Conservation (phyloP, 2,329 filamentous ascomycete genomes). For the Magnaporthales sp. region DNA sequence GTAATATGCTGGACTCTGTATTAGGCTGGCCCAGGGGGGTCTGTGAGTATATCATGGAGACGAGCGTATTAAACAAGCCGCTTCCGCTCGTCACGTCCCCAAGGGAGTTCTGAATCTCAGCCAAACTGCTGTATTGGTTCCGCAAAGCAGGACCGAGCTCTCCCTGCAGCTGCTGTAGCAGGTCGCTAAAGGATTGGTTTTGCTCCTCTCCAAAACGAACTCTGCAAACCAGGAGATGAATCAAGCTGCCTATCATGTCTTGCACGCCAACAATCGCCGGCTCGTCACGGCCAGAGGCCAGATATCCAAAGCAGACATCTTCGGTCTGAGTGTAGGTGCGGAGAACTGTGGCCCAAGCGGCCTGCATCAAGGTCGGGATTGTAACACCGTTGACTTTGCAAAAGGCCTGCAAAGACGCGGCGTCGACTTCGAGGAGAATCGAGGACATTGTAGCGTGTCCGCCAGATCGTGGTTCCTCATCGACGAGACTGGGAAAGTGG, state of each 20-base stretch:
- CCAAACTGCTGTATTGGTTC: neutral
- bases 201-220: slow-evolving; percentile 11
- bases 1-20: neutral
- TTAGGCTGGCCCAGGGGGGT: neutral
- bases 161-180: neutral
- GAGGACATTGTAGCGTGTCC: neutral
- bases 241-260: slow-evolving; percentile 19
- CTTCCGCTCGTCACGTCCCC: neutral
- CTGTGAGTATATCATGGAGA: neutral
- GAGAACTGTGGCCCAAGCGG: slow-evolving; percentile 3
- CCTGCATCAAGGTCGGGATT: neutral
- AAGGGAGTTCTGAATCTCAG: neutral
- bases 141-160: neutral
- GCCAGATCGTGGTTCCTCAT: neutral
- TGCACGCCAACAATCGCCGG: slow-evolving; percentile 15
- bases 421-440: neutral
- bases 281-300: slow-evolving; percentile 19
- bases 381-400: neutral
- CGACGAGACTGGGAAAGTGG: neutral
- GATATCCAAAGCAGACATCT: slow-evolving; percentile 16
- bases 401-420: neutral
- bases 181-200: neutral
- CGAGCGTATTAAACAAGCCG: neutral
- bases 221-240: slow-evolving; percentile 21
- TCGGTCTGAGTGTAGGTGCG: neutral